Percentiles rank a stretch among this genome's conserved stretches.
Evolutionary conservation across 1,139 yeast species (phyloP).

Genomic region (Suhomyces anneliseae): DNA sequence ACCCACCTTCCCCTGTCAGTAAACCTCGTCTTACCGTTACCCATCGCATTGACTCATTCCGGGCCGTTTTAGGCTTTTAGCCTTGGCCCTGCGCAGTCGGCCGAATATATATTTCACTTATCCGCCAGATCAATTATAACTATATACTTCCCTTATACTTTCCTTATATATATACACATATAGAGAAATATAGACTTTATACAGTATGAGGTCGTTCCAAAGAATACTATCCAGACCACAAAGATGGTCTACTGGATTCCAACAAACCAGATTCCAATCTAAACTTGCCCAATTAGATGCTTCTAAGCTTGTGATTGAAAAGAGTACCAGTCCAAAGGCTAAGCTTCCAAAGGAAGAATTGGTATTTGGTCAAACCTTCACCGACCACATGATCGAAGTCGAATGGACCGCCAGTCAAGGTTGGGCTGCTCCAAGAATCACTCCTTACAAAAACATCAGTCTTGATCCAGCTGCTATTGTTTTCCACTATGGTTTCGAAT

Average conservation of each 20-base stretch:
- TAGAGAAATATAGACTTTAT: background rate
- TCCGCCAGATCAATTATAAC: no score
- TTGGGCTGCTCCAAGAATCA: conserved; percentile 39
- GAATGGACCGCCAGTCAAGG: conserved; percentile 37
- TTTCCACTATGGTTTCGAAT: conserved; percentile 31
- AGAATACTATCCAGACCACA: conserved; percentile 5
- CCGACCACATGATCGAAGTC: conserved; percentile 50
- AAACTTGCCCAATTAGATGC: conserved; percentile 59
- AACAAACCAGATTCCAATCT: conserved; percentile 11
- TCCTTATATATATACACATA: no score
- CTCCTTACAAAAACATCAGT: conserved; percentile 37
- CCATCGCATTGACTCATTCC: background rate
- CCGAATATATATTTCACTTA: no score
- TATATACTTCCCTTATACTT: background rate
- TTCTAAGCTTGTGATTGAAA: conserved; percentile 59
- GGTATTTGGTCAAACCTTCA: conserved; percentile 83
- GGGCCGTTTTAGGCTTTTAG: background rate
- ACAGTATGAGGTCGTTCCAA: conserved; percentile 5
- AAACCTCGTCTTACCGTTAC: no score
- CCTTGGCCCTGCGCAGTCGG: no score
- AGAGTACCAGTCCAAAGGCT: conserved; percentile 59
- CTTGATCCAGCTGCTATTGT: conserved; percentile 29
- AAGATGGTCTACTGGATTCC: background rate
- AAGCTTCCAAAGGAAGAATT: conserved; percentile 74
- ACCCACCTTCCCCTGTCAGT: no score